Evolutionary conservation across 495 filamentous ascomycete genomes (phyloP).

Genomic region (Tetracladium setigerum): DNA sequence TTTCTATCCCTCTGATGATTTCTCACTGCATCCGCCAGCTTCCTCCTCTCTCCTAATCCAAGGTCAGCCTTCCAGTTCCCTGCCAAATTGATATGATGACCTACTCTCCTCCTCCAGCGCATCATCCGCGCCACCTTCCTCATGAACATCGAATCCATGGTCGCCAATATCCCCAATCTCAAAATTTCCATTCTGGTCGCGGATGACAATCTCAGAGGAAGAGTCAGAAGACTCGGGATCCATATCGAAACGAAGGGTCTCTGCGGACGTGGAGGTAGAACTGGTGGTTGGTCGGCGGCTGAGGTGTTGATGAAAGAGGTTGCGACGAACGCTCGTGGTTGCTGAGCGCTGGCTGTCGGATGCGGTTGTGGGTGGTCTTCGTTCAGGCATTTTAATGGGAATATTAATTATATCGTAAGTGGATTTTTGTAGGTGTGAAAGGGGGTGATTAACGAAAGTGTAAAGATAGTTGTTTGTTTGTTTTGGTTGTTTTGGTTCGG

Average conservation of each 20-base stretch:
- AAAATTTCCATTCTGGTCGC: conserved; percentile 68
- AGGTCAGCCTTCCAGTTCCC: conserved; percentile 9
- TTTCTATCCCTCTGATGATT: conserved; percentile 54
- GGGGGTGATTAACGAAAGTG: too few relatives aligned
- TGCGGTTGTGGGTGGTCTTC: conserved; percentile 7
- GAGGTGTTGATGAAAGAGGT: conserved; percentile 66
- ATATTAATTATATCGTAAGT: too few relatives aligned
- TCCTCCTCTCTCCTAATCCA: conserved; percentile 33
- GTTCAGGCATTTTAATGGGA: conserved; percentile 15
- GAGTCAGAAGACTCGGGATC: conserved; percentile 31
- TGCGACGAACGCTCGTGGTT: conserved; percentile 44
- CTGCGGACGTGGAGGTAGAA: conserved; percentile 32
- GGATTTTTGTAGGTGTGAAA: too few relatives aligned
- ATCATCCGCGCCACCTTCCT: conserved; percentile 34
- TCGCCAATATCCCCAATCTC: conserved; percentile 59
- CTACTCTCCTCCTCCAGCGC: conserved; percentile 28
- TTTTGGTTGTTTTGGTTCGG: too few relatives aligned
- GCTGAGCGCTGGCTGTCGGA: conserved; percentile 1
- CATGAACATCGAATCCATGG: conserved; percentile 32
- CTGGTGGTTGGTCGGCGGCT: conserved; percentile 56
- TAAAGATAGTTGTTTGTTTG: too few relatives aligned
- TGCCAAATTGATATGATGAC: neutral
- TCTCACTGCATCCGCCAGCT: conserved; percentile 44
- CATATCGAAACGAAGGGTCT: conserved; percentile 18
- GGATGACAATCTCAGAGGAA: conserved; percentile 63